A percentile compares a stretch with the other conserved stretches of the same genome.
phyloP scores from a whole-genome alignment of 345 rosid species.

The Hibiscus tridactylites region DNA sequence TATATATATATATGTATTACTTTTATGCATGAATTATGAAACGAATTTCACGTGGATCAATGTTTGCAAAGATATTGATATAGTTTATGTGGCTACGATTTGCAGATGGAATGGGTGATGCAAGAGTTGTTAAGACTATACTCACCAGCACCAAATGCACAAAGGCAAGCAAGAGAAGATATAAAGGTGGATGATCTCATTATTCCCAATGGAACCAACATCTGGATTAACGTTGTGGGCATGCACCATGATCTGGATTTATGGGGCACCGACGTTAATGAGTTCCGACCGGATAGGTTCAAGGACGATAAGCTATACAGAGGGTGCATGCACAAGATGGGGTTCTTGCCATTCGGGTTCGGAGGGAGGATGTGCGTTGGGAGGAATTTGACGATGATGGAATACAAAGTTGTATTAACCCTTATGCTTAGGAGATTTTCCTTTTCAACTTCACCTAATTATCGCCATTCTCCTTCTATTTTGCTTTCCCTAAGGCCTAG shows the following conservation, averaged over 20 bases:
- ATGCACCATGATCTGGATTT: conserved; percentile 70
- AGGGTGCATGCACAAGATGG: conserved; percentile 84
- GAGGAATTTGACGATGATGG: conserved; percentile 60
- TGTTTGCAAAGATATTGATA: background rate
- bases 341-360: conserved; percentile 85
- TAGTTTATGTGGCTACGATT: background rate
- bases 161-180: conserved; percentile 65
- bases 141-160: conserved; percentile 79
- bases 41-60: too few species aligned
- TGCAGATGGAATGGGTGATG: conserved; percentile 94
- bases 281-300: conserved; percentile 83
- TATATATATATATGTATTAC: too few species aligned
- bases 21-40: too few species aligned
- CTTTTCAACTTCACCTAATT: too few species aligned
- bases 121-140: conserved; percentile 69
- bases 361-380: conserved; percentile 97
- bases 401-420: conserved; percentile 66
- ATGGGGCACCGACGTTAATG: conserved; percentile 75
- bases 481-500: too few species aligned
- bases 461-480: too few species aligned
- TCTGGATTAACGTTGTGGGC: conserved; percentile 81
- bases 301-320: conserved; percentile 43
- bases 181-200: conserved; percentile 33
- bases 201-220: conserved; percentile 63
- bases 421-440: conserved; percentile 49